Percentiles rank a stretch among this genome's conserved stretches.
These are phyloP conservation scores for Nasturtium officinale DNA, from an alignment of 345 rosid genomes.

Conservation along the genomic window DNA sequence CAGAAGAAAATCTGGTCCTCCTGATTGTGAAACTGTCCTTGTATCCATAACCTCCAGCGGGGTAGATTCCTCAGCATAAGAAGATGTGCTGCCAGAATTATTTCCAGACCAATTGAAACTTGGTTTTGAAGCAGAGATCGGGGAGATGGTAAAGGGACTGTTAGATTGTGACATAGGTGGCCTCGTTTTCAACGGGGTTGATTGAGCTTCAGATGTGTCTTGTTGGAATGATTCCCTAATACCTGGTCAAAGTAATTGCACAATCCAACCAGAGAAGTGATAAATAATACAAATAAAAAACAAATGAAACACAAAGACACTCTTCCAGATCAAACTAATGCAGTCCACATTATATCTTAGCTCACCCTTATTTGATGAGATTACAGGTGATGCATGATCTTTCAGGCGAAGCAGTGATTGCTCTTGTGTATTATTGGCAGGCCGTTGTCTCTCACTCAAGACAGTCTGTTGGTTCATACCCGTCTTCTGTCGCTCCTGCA, in stretches of 20 bases:
- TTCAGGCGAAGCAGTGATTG: conserved; percentile 45
- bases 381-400: conserved; percentile 50
- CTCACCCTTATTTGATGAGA: conserved; percentile 61
- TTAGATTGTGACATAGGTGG: conserved; percentile 44
- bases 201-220: conserved; percentile 48
- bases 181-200: conserved; percentile 45
- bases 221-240: conserved; percentile 41
- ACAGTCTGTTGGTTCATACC: conserved; percentile 46
- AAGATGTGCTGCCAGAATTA: conserved; percentile 37
- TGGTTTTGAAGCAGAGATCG: conserved; percentile 45
- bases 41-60: conserved; percentile 41
- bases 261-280: conserved; percentile 16
- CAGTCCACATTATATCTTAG: conserved; percentile 25
- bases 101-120: conserved; percentile 40
- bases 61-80: conserved; percentile 46
- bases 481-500: conserved; percentile 59
- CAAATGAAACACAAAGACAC: conserved; percentile 18
- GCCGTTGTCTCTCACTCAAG: conserved; percentile 47
- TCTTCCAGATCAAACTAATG: conserved; percentile 19
- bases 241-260: conserved; percentile 47
- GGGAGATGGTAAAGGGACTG: conserved; percentile 39
- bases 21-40: conserved; percentile 45
- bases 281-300: conserved; percentile 3
- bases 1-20: conserved; percentile 43
- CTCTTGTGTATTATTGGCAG: conserved; percentile 39